Conservation (phyloP, 371 early-diverging fungal species). For the Smittium culicis region DNA sequence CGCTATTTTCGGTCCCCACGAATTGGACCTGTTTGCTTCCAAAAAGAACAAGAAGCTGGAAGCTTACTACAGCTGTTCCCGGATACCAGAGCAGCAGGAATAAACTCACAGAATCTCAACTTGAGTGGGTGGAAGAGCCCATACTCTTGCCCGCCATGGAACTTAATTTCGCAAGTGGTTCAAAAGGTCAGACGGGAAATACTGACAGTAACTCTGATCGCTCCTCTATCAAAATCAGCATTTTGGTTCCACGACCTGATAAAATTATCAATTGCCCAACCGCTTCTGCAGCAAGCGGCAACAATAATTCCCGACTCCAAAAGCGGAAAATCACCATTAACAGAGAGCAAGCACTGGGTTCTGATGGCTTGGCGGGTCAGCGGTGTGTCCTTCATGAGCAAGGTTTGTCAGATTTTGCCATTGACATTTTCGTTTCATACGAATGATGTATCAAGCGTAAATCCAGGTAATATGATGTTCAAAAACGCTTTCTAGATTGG, state of each 20-base stretch:
- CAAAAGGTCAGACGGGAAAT: neutral
- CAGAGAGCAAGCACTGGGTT: neutral
- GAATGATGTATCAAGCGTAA: too few species aligned
- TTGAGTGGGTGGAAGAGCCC: neutral
- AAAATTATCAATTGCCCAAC: neutral
- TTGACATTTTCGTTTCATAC: too few species aligned
- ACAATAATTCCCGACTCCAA: neutral
- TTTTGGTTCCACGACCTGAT: neutral
- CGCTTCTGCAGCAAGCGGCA: neutral
- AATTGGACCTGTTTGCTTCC: neutral
- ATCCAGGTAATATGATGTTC: too few species aligned
- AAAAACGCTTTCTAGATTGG: too few species aligned
- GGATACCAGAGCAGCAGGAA: neutral
- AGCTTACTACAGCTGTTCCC: neutral
- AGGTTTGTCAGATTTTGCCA: neutral
- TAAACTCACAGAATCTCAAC: neutral
- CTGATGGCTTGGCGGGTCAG: neutral
- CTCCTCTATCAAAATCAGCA: neutral
- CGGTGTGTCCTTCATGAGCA: neutral
- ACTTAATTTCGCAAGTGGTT: neutral
- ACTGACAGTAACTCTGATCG: neutral
- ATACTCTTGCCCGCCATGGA: neutral
- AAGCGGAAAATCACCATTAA: neutral
- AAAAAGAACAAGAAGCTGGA: neutral
- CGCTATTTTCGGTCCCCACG: neutral